These are phyloP conservation scores for Asterochloris sp. DNA, from an alignment of 139 green algal genomes.

Conservation along the genomic window DNA sequence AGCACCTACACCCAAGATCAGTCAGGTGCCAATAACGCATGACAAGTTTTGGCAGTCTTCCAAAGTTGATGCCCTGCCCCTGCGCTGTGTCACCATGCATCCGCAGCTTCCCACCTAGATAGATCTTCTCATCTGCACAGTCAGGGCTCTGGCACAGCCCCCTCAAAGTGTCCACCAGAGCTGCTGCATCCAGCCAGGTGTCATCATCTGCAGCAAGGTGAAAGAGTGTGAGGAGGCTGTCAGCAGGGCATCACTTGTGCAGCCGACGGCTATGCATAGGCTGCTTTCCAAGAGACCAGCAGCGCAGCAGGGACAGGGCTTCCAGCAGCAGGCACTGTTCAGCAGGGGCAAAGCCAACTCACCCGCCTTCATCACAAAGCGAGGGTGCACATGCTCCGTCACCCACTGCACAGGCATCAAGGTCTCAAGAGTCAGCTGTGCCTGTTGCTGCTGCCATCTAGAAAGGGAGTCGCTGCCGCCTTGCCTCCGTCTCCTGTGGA, in stretches of 20 bases:
- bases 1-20: too few relatives aligned
- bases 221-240: neutral
- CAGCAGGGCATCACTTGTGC: neutral
- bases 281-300: too few relatives aligned
- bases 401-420: conserved; percentile 12
- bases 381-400: neutral
- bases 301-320: neutral
- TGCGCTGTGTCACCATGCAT: too few relatives aligned
- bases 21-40: too few relatives aligned
- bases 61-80: too few relatives aligned
- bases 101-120: neutral
- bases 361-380: conserved; percentile 19
- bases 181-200: conserved; percentile 7
- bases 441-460: too few relatives aligned
- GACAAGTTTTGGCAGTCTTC: too few relatives aligned
- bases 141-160: conserved; percentile 9
- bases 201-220: conserved; percentile 8
- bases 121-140: conserved; percentile 10
- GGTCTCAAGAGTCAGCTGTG: too few relatives aligned
- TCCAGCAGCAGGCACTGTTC: neutral
- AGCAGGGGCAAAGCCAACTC: neutral
- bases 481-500: too few relatives aligned
- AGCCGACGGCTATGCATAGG: too few relatives aligned
- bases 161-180: conserved; percentile 2
- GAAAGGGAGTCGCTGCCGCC: too few relatives aligned